phyloP scores from a whole-genome alignment of 345 rosid genomes.

The Orychophragmus violaceus region DNA sequence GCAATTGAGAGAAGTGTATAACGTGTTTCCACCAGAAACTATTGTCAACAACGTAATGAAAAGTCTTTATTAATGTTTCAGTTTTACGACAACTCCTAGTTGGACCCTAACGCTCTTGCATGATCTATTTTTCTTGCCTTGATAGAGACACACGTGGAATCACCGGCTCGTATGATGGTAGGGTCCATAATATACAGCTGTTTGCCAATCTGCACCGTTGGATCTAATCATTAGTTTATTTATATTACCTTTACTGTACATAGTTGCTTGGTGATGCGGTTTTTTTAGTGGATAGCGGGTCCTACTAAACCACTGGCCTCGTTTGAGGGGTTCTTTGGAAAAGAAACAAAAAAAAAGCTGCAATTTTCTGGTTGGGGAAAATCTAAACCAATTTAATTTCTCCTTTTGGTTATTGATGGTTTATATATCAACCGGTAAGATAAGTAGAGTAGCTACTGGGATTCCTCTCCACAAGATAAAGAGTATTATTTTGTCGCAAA shows the following conservation, averaged over 20 bases:
- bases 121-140: neutral
- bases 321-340: neutral
- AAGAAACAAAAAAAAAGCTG: neutral
- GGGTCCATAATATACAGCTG: neutral
- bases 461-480: no score
- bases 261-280: slow-evolving; percentile 31
- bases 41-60: neutral
- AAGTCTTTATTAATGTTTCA: neutral
- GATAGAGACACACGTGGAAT: slow-evolving; percentile 17
- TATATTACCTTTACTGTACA: neutral
- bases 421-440: neutral
- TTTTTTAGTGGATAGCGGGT: slow-evolving; percentile 21
- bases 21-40: neutral
- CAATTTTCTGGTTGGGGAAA: neutral
- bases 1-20: neutral
- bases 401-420: neutral
- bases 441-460: no score
- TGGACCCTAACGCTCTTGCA: neutral
- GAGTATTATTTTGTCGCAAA: no score
- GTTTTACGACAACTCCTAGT: neutral
- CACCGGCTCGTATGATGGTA: slow-evolving; percentile 14
- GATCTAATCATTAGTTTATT: neutral
- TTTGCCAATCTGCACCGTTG: slow-evolving; percentile 19
- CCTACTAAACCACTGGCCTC: slow-evolving; percentile 2
- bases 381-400: neutral